phyloP scores from a whole-genome alignment of 352 stramenopile species.

The Pythium aphanidermatum region DNA sequence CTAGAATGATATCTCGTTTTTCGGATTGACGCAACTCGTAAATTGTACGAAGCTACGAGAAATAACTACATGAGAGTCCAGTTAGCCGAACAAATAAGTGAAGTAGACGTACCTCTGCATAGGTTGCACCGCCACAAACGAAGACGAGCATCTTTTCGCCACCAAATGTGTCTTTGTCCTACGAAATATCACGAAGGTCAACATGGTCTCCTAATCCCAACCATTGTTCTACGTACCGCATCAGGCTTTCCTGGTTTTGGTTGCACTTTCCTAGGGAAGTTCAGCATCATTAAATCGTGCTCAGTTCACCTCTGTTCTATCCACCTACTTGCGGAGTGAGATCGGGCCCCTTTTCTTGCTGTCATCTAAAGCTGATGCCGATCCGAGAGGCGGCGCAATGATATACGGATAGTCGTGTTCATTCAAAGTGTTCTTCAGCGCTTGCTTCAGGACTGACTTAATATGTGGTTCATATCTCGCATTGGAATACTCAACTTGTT shows the following conservation, averaged over 20 bases:
- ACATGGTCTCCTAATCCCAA: no score
- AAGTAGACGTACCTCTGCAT: slow-evolving; percentile 91
- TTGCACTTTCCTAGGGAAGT: slow-evolving; percentile 9
- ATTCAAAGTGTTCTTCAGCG: slow-evolving; percentile 56
- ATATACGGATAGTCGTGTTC: slow-evolving; percentile 78
- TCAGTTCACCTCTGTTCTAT: no score
- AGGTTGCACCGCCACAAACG: slow-evolving; percentile 90
- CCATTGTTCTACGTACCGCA: slow-evolving; percentile 3
- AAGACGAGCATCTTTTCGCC: slow-evolving; percentile 94
- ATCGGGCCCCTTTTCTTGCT: slow-evolving; percentile 56
- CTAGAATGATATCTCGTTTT: slow-evolving; percentile 67
- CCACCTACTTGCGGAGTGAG: slow-evolving; percentile 68
- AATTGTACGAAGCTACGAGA: slow-evolving; percentile 62
- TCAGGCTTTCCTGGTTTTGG: slow-evolving; percentile 9
- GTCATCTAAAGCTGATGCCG: slow-evolving; percentile 21
- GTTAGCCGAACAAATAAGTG: no score
- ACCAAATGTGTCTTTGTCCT: slow-evolving; percentile 51
- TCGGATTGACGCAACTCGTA: slow-evolving; percentile 65
- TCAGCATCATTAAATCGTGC: no score
- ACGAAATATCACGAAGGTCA: not conserved
- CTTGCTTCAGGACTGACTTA: slow-evolving; percentile 49
- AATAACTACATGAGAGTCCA: no score
- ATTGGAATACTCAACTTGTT: slow-evolving; percentile 70
- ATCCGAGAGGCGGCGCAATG: slow-evolving; percentile 59
- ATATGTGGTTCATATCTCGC: slow-evolving; percentile 70